Base-by-base conservation (phyloP, 2,329 filamentous ascomycete genomes). In the Colletotrichum ledebouriae region DNA sequence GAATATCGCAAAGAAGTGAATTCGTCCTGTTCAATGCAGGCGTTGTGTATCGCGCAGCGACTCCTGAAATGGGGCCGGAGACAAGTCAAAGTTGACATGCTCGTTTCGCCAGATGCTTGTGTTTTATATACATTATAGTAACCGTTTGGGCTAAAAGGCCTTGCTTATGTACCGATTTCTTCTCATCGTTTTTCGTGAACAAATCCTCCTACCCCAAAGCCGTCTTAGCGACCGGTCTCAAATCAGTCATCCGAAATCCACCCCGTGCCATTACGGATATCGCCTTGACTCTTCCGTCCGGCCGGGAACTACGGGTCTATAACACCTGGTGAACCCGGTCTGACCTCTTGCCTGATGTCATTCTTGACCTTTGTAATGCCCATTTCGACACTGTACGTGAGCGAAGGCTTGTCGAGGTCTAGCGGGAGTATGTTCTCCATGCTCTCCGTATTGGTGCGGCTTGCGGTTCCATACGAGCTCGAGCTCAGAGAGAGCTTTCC, bases 271-370 rank as follows among this genome's bases (percentile, higher is more conserved):
- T 66, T 25, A 12, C 22, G 55, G 4, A 69, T 57, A 10, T 44
- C 20, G 15, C 37, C 47, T 47, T 42, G 61, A 37, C 66, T 60
- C 42, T 66, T 66, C 29, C 55, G 17, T 29, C 66, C 66, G 11
- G 61, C 61, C 12, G 66, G 66, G 25, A 69, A 66, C 5, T 69
- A 66, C 12, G 66, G 61, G 22, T 69, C 66, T 34, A 66, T 69
- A 6, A 66, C 61, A 29, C 57, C 52, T n/a, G 53, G 47, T 15
- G 66, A 59, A 11, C 55, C 47, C 42, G 59, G 59, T 20, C 55
- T 22, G 13, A 34, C 39, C 22, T 69, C 62, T 12, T 66, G 59
- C 2, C 50, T 49, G 2, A 41, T 50, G 25, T 69, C 62, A 17
- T 66, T 52, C 37, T 57, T 69, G 13, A 60, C 49, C 12, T 69